phyloP scores from a whole-genome alignment of 2,329 filamentous ascomycete genomes.

The Botryotinia narcissicola region DNA sequence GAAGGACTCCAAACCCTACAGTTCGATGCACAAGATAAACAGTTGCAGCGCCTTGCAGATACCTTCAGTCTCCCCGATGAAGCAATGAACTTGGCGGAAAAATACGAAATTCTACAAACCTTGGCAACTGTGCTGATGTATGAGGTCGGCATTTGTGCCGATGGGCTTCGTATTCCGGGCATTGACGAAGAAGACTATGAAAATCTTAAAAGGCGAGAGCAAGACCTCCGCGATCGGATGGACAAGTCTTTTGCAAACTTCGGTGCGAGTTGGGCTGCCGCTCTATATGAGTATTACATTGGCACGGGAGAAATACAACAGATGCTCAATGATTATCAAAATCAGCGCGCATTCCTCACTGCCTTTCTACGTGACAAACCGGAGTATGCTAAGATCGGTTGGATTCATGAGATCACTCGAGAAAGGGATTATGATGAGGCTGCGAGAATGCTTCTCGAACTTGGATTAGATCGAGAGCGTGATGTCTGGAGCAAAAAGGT shows the following conservation, averaged over 20 bases:
- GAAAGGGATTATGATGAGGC: constrained; percentile 75
- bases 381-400: constrained; percentile 74
- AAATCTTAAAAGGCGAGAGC: constrained; percentile 15
- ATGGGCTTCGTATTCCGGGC: constrained; percentile 16
- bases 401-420: constrained; percentile 88
- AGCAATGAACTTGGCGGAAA: constrained; percentile 60
- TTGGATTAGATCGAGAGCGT: constrained; percentile 69
- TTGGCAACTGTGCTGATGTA: constrained; percentile 49
- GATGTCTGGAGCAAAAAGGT: constrained; percentile 93
- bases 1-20: constrained; percentile 46
- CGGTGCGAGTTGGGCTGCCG: constrained; percentile 55
- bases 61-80: constrained; percentile 54
- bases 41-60: constrained; percentile 45
- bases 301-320: constrained; percentile 61
- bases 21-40: constrained; percentile 44
- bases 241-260: constrained; percentile 49
- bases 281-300: constrained; percentile 78
- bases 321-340: constrained; percentile 68
- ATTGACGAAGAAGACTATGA: constrained; percentile 21
- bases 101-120: constrained; percentile 60
- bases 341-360: constrained; percentile 69
- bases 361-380: constrained; percentile 72
- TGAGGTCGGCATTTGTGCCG: constrained; percentile 26
- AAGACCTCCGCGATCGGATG: constrained; percentile 34
- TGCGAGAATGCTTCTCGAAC: constrained; percentile 64